Percentiles rank a stretch among this genome's conserved stretches.
Evolutionary conservation across 805 yeast genomes (phyloP).

Genomic region (Candida sonorensis): DNA sequence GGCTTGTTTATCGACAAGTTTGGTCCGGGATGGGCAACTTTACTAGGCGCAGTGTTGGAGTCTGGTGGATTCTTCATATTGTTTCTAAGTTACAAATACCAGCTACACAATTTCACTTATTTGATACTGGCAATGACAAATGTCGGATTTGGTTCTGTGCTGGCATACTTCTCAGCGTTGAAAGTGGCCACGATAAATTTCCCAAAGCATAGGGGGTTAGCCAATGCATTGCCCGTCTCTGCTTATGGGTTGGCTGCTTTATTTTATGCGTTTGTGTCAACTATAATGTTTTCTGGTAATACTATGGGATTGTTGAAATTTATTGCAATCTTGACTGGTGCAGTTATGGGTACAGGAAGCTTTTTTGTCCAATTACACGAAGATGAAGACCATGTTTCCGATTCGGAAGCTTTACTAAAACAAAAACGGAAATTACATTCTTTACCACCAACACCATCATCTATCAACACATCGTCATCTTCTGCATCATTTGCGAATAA

Average conservation of each 20-base stretch:
- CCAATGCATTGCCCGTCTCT: slow-evolving; percentile 63
- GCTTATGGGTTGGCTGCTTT: slow-evolving; percentile 69
- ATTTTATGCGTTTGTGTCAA: slow-evolving; percentile 51
- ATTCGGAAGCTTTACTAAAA: slow-evolving; percentile 4
- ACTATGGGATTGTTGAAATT: slow-evolving; percentile 51
- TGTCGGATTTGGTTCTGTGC: slow-evolving; percentile 61
- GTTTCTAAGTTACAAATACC: slow-evolving; percentile 37
- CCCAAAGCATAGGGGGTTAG: slow-evolving; percentile 64
- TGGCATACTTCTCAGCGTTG: slow-evolving; percentile 53
- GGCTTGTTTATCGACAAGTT: slow-evolving; percentile 59
- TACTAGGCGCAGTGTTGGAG: slow-evolving; percentile 49
- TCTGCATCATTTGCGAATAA: too few species aligned
- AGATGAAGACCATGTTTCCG: slow-evolving; percentile 23
- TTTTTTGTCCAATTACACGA: slow-evolving; percentile 35
- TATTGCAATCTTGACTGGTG: slow-evolving; percentile 47
- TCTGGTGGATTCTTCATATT: slow-evolving; percentile 49
- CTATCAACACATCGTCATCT: too few species aligned
- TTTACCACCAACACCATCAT: neutral
- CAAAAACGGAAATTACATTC: slow-evolving; percentile 2
- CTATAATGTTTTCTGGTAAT: slow-evolving; percentile 43
- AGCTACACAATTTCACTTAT: slow-evolving; percentile 31
- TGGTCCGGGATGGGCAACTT: slow-evolving; percentile 49
- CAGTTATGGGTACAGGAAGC: slow-evolving; percentile 35
- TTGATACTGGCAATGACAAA: slow-evolving; percentile 43
- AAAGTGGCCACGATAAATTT: slow-evolving; percentile 58